Evolutionary conservation across 805 yeast species (phyloP).

Genomic region (Yamadazyma paraphyllophila): DNA sequence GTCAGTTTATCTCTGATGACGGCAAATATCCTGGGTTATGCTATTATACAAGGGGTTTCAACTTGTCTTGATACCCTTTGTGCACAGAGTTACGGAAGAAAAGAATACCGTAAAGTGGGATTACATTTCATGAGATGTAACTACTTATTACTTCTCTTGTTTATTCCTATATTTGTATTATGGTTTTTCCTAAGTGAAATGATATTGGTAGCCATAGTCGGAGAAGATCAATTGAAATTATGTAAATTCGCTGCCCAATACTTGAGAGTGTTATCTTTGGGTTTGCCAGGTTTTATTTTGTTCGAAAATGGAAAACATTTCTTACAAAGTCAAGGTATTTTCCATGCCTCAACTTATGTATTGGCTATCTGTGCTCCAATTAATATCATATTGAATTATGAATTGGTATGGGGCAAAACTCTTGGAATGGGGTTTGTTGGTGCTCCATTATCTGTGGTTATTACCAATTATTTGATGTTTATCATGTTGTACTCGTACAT

Average conservation of each 20-base stretch:
- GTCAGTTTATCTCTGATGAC: slow-evolving; percentile 76
- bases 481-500: slow-evolving; percentile 49
- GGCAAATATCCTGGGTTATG: slow-evolving; percentile 72
- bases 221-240: slow-evolving; percentile 22
- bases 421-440: slow-evolving; percentile 68
- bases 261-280: slow-evolving; percentile 53
- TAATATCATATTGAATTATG: slow-evolving; percentile 63
- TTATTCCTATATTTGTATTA: slow-evolving; percentile 53
- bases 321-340: slow-evolving; percentile 74
- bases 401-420: slow-evolving; percentile 61
- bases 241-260: slow-evolving; percentile 55
- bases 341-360: slow-evolving; percentile 77
- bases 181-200: slow-evolving; percentile 61
- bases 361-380: slow-evolving; percentile 70
- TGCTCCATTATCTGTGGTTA: slow-evolving; percentile 72
- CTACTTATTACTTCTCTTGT: slow-evolving; percentile 48
- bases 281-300: slow-evolving; percentile 72
- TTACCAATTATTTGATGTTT: slow-evolving; percentile 73
- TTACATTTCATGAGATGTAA: slow-evolving; percentile 67
- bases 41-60: slow-evolving; percentile 74
- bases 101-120: slow-evolving; percentile 64
- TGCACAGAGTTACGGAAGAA: slow-evolving; percentile 75
- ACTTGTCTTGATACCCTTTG: slow-evolving; percentile 76
- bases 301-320: slow-evolving; percentile 72
- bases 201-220: slow-evolving; percentile 36